Percentiles rank a stretch among this genome's conserved stretches.
Conservation (phyloP, 2,329 filamentous ascomycete genomes). For the Daldinia sp. region DNA sequence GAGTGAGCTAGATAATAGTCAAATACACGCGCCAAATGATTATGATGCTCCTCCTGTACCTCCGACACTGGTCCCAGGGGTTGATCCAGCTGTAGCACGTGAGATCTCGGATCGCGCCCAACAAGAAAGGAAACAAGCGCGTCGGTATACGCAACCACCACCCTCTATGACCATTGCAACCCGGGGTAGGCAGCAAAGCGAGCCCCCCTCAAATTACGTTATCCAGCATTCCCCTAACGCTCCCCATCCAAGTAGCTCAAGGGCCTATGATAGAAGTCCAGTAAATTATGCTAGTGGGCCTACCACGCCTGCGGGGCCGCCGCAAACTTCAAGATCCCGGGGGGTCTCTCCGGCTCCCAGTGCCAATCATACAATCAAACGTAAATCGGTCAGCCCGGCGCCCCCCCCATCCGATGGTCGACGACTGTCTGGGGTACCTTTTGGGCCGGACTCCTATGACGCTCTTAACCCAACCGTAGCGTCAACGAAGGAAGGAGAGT, state of each 20-base stretch:
- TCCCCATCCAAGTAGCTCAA: slow-evolving; percentile 35
- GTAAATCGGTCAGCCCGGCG: slow-evolving; percentile 79
- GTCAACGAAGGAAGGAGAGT: slow-evolving; percentile 51
- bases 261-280: slow-evolving; percentile 49
- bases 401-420: slow-evolving; percentile 60
- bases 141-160: slow-evolving; percentile 55
- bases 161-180: slow-evolving; percentile 50
- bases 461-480: slow-evolving; percentile 69
- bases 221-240: slow-evolving; percentile 38
- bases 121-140: slow-evolving; percentile 60
- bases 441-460: slow-evolving; percentile 79
- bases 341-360: slow-evolving; percentile 54
- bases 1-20: slow-evolving; percentile 50
- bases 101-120: slow-evolving; percentile 67
- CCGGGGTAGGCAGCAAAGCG: slow-evolving; percentile 52
- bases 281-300: slow-evolving; percentile 42
- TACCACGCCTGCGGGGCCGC: slow-evolving; percentile 33
- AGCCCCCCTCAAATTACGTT: slow-evolving; percentile 43
- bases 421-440: slow-evolving; percentile 70
- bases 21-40: slow-evolving; percentile 44
- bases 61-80: slow-evolving; percentile 66
- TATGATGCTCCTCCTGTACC: slow-evolving; percentile 61
- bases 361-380: slow-evolving; percentile 63
- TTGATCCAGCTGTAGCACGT: slow-evolving; percentile 63
- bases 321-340: slow-evolving; percentile 37